Conservation (phyloP, 495 filamentous ascomycete species). For the Xylaria nigripes region DNA sequence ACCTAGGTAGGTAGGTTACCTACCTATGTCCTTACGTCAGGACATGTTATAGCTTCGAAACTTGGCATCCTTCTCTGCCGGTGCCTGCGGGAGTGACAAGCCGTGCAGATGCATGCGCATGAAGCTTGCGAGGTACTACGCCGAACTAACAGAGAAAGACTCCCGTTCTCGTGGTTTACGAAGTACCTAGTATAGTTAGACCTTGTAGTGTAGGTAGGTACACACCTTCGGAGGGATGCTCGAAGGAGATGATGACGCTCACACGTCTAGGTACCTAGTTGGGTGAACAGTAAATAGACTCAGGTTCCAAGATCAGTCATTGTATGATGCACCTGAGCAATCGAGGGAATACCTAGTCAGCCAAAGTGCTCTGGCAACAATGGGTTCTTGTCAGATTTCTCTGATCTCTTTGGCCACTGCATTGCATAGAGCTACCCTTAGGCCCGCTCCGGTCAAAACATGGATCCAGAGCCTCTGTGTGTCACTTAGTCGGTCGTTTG, state of each 20-base stretch:
- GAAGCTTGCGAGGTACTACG: background rate
- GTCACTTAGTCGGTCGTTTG: conserved; percentile 93
- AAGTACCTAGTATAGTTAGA: no score
- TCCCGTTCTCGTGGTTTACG: background rate
- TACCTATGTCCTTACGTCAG: no score
- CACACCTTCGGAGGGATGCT: background rate
- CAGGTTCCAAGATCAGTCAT: background rate
- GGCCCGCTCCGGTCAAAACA: conserved; percentile 73
- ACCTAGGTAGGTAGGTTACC: no score
- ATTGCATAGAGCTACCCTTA: conserved; percentile 82
- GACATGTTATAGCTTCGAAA: background rate
- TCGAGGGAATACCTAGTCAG: background rate
- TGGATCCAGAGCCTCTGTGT: conserved; percentile 96
- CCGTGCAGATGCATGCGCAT: background rate
- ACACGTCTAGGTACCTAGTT: background rate
- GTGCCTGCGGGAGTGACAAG: background rate
- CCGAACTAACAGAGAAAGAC: background rate
- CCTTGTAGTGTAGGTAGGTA: background rate
- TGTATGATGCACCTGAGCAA: background rate
- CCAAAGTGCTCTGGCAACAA: conserved; percentile 1
- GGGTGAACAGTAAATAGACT: background rate
- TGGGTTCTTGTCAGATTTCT: conserved; percentile 16
- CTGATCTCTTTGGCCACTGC: conserved; percentile 67
- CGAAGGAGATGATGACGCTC: background rate
- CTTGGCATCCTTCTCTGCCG: background rate